These are phyloP conservation scores for Microthlaspi erraticum DNA, from an alignment of 345 rosid species.

Conservation along the genomic window DNA sequence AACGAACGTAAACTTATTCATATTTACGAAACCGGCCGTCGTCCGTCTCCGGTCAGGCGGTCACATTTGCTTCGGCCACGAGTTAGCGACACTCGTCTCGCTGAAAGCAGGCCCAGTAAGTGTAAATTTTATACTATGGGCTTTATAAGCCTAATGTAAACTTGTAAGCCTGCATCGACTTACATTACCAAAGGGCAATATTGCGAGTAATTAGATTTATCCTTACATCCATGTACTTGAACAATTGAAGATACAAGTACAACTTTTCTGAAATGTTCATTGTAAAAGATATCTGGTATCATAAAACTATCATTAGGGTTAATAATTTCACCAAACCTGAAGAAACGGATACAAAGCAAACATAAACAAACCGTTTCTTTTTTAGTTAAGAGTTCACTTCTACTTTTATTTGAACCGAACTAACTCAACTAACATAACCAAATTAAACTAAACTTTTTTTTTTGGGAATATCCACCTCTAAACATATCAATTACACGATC, in stretches of 20 bases:
- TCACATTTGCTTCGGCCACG: neutral
- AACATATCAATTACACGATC: neutral
- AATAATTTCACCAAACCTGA: neutral
- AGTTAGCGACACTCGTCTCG: neutral
- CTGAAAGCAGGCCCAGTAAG: neutral
- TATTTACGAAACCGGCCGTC: constrained; percentile 1
- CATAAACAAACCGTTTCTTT: no score
- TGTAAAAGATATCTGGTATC: neutral
- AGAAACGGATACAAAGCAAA: neutral
- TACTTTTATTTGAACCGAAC: neutral
- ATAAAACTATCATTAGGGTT: neutral
- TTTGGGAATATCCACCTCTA: neutral
- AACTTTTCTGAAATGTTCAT: no score
- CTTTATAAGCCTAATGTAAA: neutral
- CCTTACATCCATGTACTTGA: neutral
- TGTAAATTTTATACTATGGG: neutral
- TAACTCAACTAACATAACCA: neutral
- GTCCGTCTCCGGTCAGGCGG: neutral
- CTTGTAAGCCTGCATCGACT: constrained; percentile 1
- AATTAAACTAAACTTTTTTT: neutral
- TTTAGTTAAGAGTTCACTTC: neutral
- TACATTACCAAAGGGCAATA: neutral
- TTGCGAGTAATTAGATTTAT: neutral
- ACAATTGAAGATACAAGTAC: neutral
- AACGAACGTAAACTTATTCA: constrained; percentile 5